A percentile compares a stretch with the other conserved stretches of the same genome.
phyloP scores from a whole-genome alignment of 306 rosid genomes.

The Acacia crassicarpa region DNA sequence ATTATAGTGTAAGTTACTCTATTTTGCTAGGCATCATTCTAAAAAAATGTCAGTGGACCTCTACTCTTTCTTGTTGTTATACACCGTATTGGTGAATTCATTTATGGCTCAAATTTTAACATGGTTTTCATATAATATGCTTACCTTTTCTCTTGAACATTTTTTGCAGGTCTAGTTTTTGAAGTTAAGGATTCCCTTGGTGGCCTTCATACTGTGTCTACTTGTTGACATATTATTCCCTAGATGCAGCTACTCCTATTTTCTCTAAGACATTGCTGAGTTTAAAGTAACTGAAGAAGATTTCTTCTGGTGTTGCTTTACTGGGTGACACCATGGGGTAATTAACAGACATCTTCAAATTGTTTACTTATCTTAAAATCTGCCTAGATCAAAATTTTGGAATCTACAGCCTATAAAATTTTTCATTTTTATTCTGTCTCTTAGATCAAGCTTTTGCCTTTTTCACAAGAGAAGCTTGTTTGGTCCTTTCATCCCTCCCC shows the following conservation, averaged over 20 bases:
- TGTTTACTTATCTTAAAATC: constrained; percentile 36
- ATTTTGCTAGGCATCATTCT: neutral
- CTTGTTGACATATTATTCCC: constrained; percentile 26
- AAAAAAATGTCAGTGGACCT: neutral
- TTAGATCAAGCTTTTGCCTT: constrained; percentile 6
- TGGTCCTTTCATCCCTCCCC: neutral
- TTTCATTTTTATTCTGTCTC: neutral
- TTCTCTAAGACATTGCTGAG: constrained; percentile 19
- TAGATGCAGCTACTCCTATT: constrained; percentile 28
- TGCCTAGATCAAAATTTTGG: constrained; percentile 39
- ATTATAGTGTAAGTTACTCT: constrained; percentile 9
- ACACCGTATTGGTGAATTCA: neutral
- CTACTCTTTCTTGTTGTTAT: neutral
- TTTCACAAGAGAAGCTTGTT: constrained; percentile 9
- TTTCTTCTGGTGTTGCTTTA: constrained; percentile 12
- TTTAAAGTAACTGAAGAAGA: constrained; percentile 12
- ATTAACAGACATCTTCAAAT: constrained; percentile 29
- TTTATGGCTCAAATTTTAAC: neutral
- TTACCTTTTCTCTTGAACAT: neutral
- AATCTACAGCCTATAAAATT: constrained; percentile 25
- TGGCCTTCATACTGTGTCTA: constrained; percentile 13
- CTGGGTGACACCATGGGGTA: constrained; percentile 32
- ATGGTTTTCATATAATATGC: neutral
- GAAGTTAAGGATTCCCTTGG: constrained; percentile 29
- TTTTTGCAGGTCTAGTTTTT: constrained; percentile 44